phyloP scores from a whole-genome alignment of 306 rosid species.

The Glycyrrhiza uralensis region DNA sequence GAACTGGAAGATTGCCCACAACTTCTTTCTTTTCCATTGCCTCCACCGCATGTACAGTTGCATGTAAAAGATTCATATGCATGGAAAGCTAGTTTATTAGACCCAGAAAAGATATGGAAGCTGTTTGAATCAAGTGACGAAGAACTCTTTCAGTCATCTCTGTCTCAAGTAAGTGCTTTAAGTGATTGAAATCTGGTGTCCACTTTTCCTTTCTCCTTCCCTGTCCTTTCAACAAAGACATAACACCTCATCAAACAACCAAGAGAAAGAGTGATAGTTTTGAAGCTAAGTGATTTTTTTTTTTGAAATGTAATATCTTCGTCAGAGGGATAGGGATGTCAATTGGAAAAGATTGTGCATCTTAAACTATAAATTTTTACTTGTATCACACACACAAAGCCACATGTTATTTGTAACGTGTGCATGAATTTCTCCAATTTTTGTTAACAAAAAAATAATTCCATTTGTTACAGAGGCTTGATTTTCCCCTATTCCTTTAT shows the following conservation, averaged over 20 bases:
- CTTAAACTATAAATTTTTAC: not conserved
- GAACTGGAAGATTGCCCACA: constrained; percentile 4
- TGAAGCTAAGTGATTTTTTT: too few species aligned
- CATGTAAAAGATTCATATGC: not conserved
- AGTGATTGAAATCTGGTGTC: too few species aligned
- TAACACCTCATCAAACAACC: too few species aligned
- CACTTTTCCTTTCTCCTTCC: too few species aligned
- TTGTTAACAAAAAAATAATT: not conserved
- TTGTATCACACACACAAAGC: not conserved
- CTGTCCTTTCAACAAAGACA: too few species aligned
- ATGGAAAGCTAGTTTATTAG: not conserved
- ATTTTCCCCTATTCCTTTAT: not conserved
- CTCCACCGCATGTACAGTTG: not conserved
- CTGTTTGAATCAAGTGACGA: not conserved
- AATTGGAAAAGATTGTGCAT: too few species aligned
- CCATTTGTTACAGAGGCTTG: not conserved
- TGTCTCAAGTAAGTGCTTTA: not conserved
- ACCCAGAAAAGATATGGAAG: constrained; percentile 22
- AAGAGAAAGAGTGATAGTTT: too few species aligned
- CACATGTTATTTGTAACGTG: not conserved
- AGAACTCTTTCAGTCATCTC: not conserved
- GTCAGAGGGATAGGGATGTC: too few species aligned
- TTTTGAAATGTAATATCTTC: too few species aligned
- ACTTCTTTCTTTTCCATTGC: not conserved
- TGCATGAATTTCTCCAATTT: not conserved